Conservation (phyloP, 768 basidiomycete species). For the Boletus sp. region DNA sequence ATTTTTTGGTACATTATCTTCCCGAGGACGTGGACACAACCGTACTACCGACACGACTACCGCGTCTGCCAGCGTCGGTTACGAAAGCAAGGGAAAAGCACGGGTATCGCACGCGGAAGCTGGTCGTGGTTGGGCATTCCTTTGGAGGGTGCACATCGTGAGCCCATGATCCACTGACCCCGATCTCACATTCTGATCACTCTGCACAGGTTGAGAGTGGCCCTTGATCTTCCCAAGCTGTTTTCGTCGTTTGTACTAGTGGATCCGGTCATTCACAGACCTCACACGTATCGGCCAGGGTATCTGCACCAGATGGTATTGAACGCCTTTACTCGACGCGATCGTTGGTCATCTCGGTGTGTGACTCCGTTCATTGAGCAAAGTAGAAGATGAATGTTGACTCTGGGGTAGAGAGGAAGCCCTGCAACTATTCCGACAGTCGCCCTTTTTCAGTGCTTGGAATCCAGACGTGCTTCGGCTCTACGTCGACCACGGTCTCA, state of each 20-base stretch:
- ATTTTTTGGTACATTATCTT: constrained; percentile 68
- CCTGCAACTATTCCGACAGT: constrained; percentile 40
- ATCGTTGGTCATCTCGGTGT: constrained; percentile 61
- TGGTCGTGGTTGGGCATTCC: constrained; percentile 79
- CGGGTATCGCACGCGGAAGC: constrained; percentile 52
- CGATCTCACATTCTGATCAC: neutral
- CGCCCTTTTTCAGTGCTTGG: constrained; percentile 72
- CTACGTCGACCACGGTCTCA: constrained; percentile 60
- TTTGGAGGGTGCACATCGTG: constrained; percentile 78
- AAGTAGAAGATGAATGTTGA: neutral
- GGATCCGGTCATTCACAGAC: constrained; percentile 65
- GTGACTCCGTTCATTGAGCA: constrained; percentile 1
- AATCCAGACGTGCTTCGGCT: constrained; percentile 54
- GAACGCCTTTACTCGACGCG: constrained; percentile 56
- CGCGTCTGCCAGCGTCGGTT: constrained; percentile 43
- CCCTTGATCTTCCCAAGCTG: constrained; percentile 56
- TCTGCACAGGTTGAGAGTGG: constrained; percentile 54
- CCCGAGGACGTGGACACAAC: constrained; percentile 40
- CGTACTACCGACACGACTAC: constrained; percentile 50
- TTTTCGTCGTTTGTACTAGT: constrained; percentile 72
- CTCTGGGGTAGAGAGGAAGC: constrained; percentile 54
- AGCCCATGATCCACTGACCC: constrained; percentile 25
- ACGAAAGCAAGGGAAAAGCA: constrained; percentile 38
- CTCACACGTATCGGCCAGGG: neutral
- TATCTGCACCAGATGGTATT: constrained; percentile 14